phyloP scores from a whole-genome alignment of 257 asterid species.

The Plantago major region DNA sequence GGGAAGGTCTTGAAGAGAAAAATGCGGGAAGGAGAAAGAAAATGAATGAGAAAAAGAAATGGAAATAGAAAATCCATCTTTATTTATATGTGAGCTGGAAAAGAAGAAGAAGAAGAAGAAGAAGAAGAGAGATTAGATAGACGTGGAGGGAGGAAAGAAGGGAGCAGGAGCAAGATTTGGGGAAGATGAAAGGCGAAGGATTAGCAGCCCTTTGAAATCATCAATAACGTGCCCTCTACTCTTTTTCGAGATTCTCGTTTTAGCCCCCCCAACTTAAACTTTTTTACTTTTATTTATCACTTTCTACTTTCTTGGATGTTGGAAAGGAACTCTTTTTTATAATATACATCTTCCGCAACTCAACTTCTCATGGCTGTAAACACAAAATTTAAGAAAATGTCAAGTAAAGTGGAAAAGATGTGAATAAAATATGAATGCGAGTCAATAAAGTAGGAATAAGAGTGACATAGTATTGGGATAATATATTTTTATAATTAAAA shows the following conservation, averaged over 20 bases:
- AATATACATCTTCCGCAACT: too few species aligned
- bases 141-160: slow-evolving; percentile 22
- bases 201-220: slow-evolving; percentile 35
- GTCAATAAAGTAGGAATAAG: too few species aligned
- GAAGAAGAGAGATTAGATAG: not conserved
- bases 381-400: too few species aligned
- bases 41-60: slow-evolving; percentile 22
- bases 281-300: too few species aligned
- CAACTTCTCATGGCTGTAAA: too few species aligned
- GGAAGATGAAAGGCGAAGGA: slow-evolving; percentile 25
- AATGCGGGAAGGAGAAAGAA: slow-evolving; percentile 20
- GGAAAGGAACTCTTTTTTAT: too few species aligned
- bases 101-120: too few species aligned
- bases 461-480: too few species aligned
- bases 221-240: slow-evolving; percentile 23
- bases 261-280: not conserved
- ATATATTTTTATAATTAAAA: too few species aligned
- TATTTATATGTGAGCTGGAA: not conserved
- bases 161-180: slow-evolving; percentile 22
- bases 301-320: not conserved
- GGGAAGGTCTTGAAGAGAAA: slow-evolving; percentile 5
- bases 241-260: slow-evolving; percentile 15
- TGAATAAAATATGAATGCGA: too few species aligned
- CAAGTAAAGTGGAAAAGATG: too few species aligned
- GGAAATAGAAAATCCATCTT: slow-evolving; percentile 28